These are phyloP conservation scores for Luffa aegyptiaca DNA, from an alignment of 306 rosid species.

Conservation along the genomic window DNA sequence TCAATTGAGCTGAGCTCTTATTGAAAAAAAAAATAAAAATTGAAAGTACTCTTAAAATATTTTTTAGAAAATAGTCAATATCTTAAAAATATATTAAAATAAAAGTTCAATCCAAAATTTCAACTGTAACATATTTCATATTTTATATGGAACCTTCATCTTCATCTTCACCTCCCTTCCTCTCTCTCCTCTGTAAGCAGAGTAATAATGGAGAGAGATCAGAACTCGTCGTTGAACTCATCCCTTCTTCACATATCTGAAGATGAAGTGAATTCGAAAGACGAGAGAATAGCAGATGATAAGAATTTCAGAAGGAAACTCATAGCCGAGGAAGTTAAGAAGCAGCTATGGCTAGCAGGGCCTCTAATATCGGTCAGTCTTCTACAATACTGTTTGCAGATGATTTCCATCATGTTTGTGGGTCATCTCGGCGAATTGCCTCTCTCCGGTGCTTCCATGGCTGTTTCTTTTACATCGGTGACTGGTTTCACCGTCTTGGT, in stretches of 20 bases:
- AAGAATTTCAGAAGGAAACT: background rate
- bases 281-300: background rate
- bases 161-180: background rate
- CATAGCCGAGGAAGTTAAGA: constrained; percentile 37
- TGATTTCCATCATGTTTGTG: constrained; percentile 66
- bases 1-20: no score
- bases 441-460: constrained; percentile 67
- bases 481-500: constrained; percentile 70
- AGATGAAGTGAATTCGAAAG: background rate
- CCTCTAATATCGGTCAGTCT: constrained; percentile 42
- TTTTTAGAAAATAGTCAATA: no score
- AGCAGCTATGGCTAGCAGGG: constrained; percentile 81
- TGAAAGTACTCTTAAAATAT: no score
- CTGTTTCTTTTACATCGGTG: constrained; percentile 57
- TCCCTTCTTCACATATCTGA: background rate
- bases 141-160: background rate
- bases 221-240: background rate
- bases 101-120: no score
- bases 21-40: no score
- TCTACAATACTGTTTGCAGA: constrained; percentile 35
- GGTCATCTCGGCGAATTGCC: constrained; percentile 56
- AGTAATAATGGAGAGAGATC: background rate
- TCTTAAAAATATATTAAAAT: no score
- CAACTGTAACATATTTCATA: background rate
- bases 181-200: background rate